Evolutionary conservation across 2,329 filamentous ascomycete genomes (phyloP).

Genomic region (Thielaviopsis punctulata): DNA sequence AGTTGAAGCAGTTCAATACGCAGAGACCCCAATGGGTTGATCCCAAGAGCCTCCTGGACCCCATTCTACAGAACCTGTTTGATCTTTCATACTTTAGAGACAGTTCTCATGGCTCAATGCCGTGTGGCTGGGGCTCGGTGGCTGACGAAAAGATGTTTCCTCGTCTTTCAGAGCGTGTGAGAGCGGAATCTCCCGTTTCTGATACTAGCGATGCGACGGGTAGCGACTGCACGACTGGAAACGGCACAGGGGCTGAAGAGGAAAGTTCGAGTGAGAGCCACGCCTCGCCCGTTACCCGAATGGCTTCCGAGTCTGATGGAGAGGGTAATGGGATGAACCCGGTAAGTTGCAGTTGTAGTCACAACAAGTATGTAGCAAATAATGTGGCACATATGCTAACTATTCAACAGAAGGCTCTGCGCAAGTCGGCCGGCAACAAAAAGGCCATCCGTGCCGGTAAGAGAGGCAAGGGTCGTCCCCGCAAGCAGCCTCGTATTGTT

Average conservation of each 20-base stretch:
- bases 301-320: slow-evolving; percentile 43
- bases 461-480: slow-evolving; percentile 19
- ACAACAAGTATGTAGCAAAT: neutral
- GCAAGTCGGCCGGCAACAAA: slow-evolving; percentile 1
- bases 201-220: slow-evolving; percentile 29
- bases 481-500: neutral
- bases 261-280: slow-evolving; percentile 36
- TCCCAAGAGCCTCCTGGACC: slow-evolving; percentile 39
- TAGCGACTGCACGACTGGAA: slow-evolving; percentile 14
- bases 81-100: slow-evolving; percentile 51
- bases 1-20: slow-evolving; percentile 31
- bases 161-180: slow-evolving; percentile 28
- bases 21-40: slow-evolving; percentile 35
- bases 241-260: slow-evolving; percentile 31
- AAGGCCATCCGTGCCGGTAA: slow-evolving; percentile 19
- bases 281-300: slow-evolving; percentile 28
- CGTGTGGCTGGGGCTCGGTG: slow-evolving; percentile 50
- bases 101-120: slow-evolving; percentile 30
- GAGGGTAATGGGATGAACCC: slow-evolving; percentile 18
- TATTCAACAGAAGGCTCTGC: neutral
- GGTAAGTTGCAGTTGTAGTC: slow-evolving; percentile 1
- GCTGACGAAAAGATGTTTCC: slow-evolving; percentile 42
- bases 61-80: slow-evolving; percentile 55
- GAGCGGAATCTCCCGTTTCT: slow-evolving; percentile 26
- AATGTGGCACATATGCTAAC: neutral